A percentile compares a stretch with the other conserved stretches of the same genome.
phyloP scores from a whole-genome alignment of 2,329 filamentous ascomycete genomes.

The Claviceps cyperi region DNA sequence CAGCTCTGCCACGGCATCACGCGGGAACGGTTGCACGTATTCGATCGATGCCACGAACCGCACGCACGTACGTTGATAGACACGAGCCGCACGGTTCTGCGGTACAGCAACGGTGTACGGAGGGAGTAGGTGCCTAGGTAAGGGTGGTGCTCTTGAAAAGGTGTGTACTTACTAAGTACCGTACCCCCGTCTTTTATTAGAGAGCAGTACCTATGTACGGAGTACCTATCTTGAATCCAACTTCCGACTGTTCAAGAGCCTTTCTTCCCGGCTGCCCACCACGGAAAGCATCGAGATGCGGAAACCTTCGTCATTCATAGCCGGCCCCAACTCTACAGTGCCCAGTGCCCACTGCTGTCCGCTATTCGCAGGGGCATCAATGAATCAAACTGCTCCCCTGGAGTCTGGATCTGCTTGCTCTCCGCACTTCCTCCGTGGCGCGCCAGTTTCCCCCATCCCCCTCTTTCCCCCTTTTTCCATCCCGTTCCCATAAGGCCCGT shows the following conservation, averaged over 20 bases:
- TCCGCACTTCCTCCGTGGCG: not conserved
- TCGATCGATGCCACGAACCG: too few species aligned
- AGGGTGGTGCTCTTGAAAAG: too few species aligned
- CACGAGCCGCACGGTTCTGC: too few species aligned
- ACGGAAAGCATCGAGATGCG: not conserved
- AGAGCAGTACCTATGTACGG: too few species aligned
- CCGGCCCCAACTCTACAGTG: not conserved
- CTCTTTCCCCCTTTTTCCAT: not conserved
- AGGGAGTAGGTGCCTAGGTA: too few species aligned
- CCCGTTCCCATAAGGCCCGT: not conserved
- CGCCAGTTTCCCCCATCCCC: not conserved
- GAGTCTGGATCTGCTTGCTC: not conserved
- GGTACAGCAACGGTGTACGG: too few species aligned
- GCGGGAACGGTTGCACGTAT: too few species aligned
- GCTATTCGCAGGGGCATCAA: not conserved
- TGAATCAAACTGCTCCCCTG: not conserved
- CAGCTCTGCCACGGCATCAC: not conserved
- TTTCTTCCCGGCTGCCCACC: not conserved
- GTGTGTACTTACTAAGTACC: too few species aligned
- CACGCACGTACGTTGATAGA: too few species aligned
- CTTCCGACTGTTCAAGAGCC: not conserved
- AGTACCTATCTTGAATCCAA: too few species aligned
- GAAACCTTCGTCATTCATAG: not conserved
- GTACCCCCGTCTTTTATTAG: too few species aligned
- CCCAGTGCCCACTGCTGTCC: too few species aligned